Evolutionary conservation across 2,329 filamentous ascomycete genomes (phyloP).

Genomic region (Daldinia sp.): DNA sequence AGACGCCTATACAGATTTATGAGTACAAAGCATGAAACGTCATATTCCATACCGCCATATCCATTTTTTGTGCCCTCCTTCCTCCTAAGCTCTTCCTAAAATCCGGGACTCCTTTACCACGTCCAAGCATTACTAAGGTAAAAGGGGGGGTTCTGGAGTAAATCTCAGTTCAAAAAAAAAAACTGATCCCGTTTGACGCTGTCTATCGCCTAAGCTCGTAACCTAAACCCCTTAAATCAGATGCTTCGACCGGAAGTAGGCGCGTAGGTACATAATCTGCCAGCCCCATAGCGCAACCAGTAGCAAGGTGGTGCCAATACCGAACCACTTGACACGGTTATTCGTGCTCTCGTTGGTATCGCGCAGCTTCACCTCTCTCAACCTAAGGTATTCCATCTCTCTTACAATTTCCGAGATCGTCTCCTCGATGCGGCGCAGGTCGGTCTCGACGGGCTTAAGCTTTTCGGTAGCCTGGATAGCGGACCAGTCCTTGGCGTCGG

Average conservation of each 20-base stretch:
- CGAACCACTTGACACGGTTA: slow-evolving; percentile 98
- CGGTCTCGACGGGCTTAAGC: slow-evolving; percentile 95
- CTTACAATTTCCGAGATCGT: slow-evolving; percentile 86
- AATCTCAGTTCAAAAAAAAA: not conserved
- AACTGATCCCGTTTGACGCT: slow-evolving; percentile 14
- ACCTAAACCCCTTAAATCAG: slow-evolving; percentile 46
- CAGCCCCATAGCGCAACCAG: slow-evolving; percentile 89
- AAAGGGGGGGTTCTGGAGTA: not conserved
- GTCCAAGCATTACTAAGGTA: slow-evolving; percentile 12
- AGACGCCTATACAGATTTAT: slow-evolving; percentile 49
- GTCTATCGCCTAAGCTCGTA: not conserved
- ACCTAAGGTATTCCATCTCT: slow-evolving; percentile 96
- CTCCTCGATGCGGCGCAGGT: slow-evolving; percentile 93
- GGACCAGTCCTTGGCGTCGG: slow-evolving; percentile 98
- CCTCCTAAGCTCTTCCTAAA: slow-evolving; percentile 17
- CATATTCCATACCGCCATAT: slow-evolving; percentile 39
- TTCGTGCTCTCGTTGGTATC: slow-evolving; percentile 99
- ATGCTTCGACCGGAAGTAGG: slow-evolving; percentile 84
- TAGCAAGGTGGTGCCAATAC: slow-evolving; percentile 91
- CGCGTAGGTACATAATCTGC: slow-evolving; percentile 97
- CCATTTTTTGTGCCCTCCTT: slow-evolving; percentile 28
- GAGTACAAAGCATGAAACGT: slow-evolving; percentile 48
- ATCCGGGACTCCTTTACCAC: slow-evolving; percentile 33
- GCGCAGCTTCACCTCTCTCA: slow-evolving; percentile 91
- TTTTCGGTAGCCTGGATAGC: slow-evolving; percentile 97